A percentile compares a stretch with the other conserved stretches of the same genome.
These are phyloP conservation scores for Auxenochlorella pyrenoidosa DNA, from an alignment of 139 green algal genomes.

Conservation along the genomic window DNA sequence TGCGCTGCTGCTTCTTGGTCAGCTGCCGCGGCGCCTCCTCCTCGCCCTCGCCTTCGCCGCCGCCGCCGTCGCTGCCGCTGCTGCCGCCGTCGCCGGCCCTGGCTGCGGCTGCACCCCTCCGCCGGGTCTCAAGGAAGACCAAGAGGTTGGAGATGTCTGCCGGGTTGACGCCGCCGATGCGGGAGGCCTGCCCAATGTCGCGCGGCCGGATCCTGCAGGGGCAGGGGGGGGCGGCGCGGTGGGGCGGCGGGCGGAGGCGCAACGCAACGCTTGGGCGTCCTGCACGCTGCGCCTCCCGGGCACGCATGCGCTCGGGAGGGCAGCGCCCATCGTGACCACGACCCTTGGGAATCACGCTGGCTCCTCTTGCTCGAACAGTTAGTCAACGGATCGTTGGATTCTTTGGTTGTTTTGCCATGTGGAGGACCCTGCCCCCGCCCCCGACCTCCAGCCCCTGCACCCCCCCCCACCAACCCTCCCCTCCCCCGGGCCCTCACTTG, in stretches of 20 bases:
- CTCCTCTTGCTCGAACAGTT: too few relatives aligned
- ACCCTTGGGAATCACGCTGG: too few relatives aligned
- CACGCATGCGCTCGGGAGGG: too few relatives aligned
- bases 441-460: too few relatives aligned
- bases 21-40: neutral
- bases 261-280: too few relatives aligned
- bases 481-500: slow-evolving; percentile 61
- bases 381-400: too few relatives aligned
- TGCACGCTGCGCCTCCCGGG: too few relatives aligned
- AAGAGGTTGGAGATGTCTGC: slow-evolving; percentile 94
- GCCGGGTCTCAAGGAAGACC: slow-evolving; percentile 85
- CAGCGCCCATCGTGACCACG: neutral
- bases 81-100: neutral
- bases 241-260: too few relatives aligned
- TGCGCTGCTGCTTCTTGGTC: slow-evolving; percentile 35
- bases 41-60: neutral
- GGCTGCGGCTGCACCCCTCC: neutral
- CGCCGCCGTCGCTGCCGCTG: neutral
- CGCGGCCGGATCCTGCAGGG: slow-evolving; percentile 63
- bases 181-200: slow-evolving; percentile 89
- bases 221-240: neutral
- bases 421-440: too few relatives aligned
- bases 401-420: too few relatives aligned
- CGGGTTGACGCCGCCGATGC: slow-evolving; percentile 95
- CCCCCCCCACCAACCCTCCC: too few relatives aligned